These are phyloP conservation scores for Oldenlandia corymbosa DNA, from an alignment of 257 asterid species.

Conservation along the genomic window DNA sequence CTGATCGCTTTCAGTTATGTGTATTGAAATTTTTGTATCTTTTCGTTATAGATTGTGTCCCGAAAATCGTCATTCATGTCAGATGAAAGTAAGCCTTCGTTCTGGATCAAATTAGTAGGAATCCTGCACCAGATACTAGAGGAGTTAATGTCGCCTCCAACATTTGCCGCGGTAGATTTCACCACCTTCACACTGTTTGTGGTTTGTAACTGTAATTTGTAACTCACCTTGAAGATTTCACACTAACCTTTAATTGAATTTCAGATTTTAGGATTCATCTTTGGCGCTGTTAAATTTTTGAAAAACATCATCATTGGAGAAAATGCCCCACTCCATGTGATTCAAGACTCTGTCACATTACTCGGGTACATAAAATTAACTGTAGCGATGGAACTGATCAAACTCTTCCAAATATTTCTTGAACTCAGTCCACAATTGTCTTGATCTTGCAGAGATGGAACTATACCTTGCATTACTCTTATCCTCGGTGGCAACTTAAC, in stretches of 20 bases:
- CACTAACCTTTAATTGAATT: neutral
- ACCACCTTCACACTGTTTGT: neutral
- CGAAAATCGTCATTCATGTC: conserved; percentile 8
- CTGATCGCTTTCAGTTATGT: neutral
- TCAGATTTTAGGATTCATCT: conserved; percentile 59
- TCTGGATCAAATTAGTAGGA: conserved; percentile 26
- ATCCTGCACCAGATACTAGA: conserved; percentile 42
- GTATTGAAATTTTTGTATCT: neutral
- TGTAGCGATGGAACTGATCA: neutral
- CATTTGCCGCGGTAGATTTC: conserved; percentile 57
- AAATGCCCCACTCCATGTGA: conserved; percentile 63
- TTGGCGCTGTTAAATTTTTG: conserved; percentile 67
- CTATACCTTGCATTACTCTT: conserved; percentile 82
- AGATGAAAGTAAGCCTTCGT: conserved; percentile 14
- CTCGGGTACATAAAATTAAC: conserved; percentile 50
- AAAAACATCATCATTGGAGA: conserved; percentile 62
- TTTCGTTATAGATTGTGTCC: conserved; percentile 11
- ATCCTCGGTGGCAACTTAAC: conserved; percentile 89
- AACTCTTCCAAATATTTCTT: neutral
- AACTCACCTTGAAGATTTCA: neutral
- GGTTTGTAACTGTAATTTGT: neutral
- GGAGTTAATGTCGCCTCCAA: conserved; percentile 72
- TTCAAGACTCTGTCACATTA: conserved; percentile 47
- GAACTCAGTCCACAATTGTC: neutral
- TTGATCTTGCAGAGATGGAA: conserved; percentile 50